Evolutionary conservation across 2,329 filamentous ascomycete genomes (phyloP), one percentile per base, ranked within the genome.

Genomic region (Ceratocystis alfenasii): DNA sequence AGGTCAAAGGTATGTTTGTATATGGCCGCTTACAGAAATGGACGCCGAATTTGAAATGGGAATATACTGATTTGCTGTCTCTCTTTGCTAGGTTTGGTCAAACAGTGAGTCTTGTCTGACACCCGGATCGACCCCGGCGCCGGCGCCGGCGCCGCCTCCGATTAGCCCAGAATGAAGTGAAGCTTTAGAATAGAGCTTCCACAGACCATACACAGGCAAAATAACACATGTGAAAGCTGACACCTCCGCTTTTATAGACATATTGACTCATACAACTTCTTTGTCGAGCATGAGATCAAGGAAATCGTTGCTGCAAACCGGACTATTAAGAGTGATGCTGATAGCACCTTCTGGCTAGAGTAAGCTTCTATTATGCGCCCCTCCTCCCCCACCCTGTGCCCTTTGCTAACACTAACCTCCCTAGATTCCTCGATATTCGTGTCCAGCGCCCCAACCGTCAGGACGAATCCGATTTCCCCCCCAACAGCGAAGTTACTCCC

Each of bases 241-340:
- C 60, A 45, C 60, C 22, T 28, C 10, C n/a, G 10, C 50, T 6
- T 12, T n/a, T 7, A 55, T 55, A 81, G 80, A 71, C 92, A 96
- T 75, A 93, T 96, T 73, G 95, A 99, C 78, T 97, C 94, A 28
- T 99, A 95, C 81, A 96, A 99, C 77, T 96, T 94, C 77, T 97
- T 99, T 72, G 88, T 96, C 70, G 90, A 99, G 71, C 88, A 95
- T 66, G 92, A 97, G 74, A 86, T 99, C 75, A 96, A 96, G 77
- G 92, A 96, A 72, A 99, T 99, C 71, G 88, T 99, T 70, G 87
- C 90, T 74, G 89, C 93, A 63, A 97, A 96, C 74, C 86, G 88
- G 62, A 87, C 86, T 50, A 89, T 99, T 69, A 85, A 88, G 70
- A 96, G 92, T 75, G 93, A 97, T 79, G 89, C 94, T 59, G 91